A percentile compares a stretch with the other conserved stretches of the same genome.
Conservation (phyloP, 345 rosid species). For the Eucalyptus cloeziana region DNA sequence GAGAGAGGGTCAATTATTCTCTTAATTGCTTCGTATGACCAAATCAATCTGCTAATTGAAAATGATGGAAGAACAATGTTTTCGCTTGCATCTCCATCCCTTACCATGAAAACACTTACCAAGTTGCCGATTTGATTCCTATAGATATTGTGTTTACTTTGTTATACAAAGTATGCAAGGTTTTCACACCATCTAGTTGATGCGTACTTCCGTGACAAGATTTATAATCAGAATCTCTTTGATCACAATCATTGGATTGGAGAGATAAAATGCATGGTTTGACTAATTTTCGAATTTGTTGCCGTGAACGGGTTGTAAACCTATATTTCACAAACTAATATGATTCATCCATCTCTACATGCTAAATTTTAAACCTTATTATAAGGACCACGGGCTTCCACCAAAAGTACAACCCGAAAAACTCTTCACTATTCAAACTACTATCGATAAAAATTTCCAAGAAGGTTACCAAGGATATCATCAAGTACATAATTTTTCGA, state of each 20-base stretch:
- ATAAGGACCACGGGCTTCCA: background rate
- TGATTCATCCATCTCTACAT: background rate
- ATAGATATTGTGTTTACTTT: background rate
- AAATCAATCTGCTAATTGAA: background rate
- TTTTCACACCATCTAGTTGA: background rate
- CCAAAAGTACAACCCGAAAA: background rate
- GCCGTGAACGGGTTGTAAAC: background rate
- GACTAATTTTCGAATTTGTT: background rate
- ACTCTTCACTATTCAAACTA: background rate
- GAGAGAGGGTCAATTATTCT: background rate
- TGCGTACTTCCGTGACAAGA: background rate
- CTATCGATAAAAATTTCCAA: fast-evolving
- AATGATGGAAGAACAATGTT: background rate
- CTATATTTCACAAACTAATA: background rate
- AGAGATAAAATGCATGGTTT: background rate
- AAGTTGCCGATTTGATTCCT: background rate
- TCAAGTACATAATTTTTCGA: background rate
- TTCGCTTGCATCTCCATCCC: background rate
- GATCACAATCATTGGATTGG: background rate
- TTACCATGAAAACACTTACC: background rate
- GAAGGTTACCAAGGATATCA: background rate
- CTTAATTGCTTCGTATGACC: background rate
- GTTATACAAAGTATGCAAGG: background rate
- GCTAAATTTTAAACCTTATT: background rate
- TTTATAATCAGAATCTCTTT: background rate